These are phyloP conservation scores for Candida bentonensis DNA, from an alignment of 805 yeast genomes.

Conservation along the genomic window DNA sequence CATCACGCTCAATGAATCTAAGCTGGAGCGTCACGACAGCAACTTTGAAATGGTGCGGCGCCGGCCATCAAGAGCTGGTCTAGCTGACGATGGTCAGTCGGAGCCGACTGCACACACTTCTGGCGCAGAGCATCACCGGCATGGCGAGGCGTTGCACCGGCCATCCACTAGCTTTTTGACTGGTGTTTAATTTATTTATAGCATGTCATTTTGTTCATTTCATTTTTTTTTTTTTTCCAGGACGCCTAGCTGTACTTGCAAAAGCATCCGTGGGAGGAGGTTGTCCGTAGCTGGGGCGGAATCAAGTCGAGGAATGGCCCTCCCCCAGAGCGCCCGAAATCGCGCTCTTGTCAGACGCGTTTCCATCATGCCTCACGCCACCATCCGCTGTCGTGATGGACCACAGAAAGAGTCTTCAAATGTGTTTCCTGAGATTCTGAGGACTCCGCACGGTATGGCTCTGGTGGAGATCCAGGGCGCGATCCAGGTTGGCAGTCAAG, in stretches of 20 bases:
- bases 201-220: too few species aligned
- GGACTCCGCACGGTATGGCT: not conserved
- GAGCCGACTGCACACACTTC: not conserved
- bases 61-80: not conserved
- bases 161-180: not conserved
- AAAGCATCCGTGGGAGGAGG: too few species aligned
- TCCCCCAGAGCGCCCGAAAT: too few species aligned
- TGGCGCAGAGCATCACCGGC: not conserved
- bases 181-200: not conserved
- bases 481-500: not conserved
- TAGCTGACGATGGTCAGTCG: not conserved
- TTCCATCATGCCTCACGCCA: too few species aligned
- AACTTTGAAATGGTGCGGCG: not conserved
- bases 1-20: slow-evolving; percentile 65
- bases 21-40: slow-evolving; percentile 17
- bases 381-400: too few species aligned
- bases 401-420: too few species aligned
- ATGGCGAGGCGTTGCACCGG: not conserved
- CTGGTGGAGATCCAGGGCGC: not conserved
- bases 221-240: too few species aligned
- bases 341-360: too few species aligned
- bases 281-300: too few species aligned
- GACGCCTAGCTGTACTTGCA: too few species aligned
- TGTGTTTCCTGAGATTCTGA: not conserved
- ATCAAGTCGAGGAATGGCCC: too few species aligned